These are phyloP conservation scores for Podaxis sp. DNA, from an alignment of 768 basidiomycete genomes.

Conservation along the genomic window DNA sequence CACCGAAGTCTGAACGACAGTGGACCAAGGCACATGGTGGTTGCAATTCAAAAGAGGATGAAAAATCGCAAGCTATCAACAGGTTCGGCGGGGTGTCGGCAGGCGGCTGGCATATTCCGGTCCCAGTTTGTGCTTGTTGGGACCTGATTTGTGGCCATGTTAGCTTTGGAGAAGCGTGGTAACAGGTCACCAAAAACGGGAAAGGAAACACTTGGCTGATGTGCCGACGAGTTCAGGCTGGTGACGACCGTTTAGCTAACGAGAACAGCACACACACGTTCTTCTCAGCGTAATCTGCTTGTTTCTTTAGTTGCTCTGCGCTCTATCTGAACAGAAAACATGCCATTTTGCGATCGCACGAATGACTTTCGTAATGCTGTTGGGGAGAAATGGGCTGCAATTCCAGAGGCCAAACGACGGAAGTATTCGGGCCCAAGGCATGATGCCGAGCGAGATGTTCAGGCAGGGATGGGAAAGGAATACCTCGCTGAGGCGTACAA, in stretches of 20 bases:
- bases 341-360: slow-evolving; percentile 61
- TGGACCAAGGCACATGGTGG: slow-evolving; percentile 15
- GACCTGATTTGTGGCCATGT: background rate
- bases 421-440: slow-evolving; percentile 30
- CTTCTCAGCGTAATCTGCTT: slow-evolving; percentile 5
- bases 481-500: slow-evolving; percentile 75
- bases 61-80: background rate
- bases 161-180: background rate
- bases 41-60: slow-evolving; percentile 15
- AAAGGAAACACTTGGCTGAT: background rate
- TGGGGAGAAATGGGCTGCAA: slow-evolving; percentile 36
- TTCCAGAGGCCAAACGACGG: slow-evolving; percentile 47
- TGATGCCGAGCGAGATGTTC: slow-evolving; percentile 30
- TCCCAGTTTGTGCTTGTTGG: background rate
- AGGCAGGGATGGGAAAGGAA: slow-evolving; percentile 48
- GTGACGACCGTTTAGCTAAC: background rate
- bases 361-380: slow-evolving; percentile 53
- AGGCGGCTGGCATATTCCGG: background rate
- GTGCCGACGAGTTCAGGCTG: background rate
- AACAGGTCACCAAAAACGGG: background rate
- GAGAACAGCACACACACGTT: background rate
- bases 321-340: slow-evolving; percentile 19
- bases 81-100: background rate
- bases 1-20: background rate
- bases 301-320: slow-evolving; percentile 1